Base-by-base conservation (phyloP, 306 rosid species). In the Macrotyloma uniflorum region DNA sequence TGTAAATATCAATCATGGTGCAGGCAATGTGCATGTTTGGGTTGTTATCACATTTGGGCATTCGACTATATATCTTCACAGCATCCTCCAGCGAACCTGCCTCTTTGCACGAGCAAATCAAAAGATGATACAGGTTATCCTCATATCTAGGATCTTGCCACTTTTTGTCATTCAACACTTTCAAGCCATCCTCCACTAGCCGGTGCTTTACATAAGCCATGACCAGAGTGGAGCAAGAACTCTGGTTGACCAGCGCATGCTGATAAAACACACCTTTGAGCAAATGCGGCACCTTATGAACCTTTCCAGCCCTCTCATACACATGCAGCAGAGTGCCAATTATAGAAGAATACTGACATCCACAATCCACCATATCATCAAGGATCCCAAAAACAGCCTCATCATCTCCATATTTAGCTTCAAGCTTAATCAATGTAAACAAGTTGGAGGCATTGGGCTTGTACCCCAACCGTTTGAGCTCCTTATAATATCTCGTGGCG, bases 71-170 rank as follows among this genome's bases (percentile, higher is more conserved):
- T 45, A 95, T 87, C 83, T 85, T 69, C 69, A 92, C 88, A 38
- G 98, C 98, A 86, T 86, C 85, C 73, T 93, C 91, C 40, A 86
- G 84, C 79, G 73, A 83, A 77, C 90, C 93, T 30, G 76, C 84
- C 68, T 95, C 99, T 83, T 88, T 95, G 80, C 94, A 91, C 0
- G 93, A 88, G 81, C 99, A 95, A 78, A 93, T 95, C 82, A 95
- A 83, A 68, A 95, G 82, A 83, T 95, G 98, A 83, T 91, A 92
- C 88, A 95, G 80, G 80, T 92, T 91, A 64, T 81, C 92, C 83
- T 95, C 97, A 6, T 87, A 91, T 57, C 12, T 73, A 23, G 65
- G 86, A 79, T 93, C 98, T 55, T 76, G 85, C 98, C 99, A 95
- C 81, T 63, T 79, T 72, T 87, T 93, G 42, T 86, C 91, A 69